These are phyloP conservation scores for Microdochium paspali DNA, from an alignment of 2,329 filamentous ascomycete genomes.

Conservation along the genomic window DNA sequence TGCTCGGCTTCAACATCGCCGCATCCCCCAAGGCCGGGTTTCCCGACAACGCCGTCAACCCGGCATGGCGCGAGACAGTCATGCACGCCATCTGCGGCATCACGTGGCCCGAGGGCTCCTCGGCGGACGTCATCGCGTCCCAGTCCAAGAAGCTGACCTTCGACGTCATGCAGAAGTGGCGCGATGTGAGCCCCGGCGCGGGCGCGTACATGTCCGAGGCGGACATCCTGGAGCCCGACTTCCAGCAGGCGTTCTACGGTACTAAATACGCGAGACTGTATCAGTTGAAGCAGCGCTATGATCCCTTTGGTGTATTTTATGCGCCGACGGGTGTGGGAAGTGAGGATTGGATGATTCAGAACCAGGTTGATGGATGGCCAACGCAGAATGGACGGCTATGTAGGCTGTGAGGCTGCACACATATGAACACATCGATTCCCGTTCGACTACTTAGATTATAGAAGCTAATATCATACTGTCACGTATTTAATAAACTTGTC, in stretches of 20 bases:
- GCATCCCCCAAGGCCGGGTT: slow-evolving; percentile 23
- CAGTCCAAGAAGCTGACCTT: slow-evolving; percentile 18
- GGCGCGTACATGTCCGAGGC: slow-evolving; percentile 15
- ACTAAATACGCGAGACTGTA: slow-evolving; percentile 12
- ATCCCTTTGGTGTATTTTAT: slow-evolving; percentile 13
- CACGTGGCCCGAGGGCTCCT: slow-evolving; percentile 10
- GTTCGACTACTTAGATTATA: neutral
- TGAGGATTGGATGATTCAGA: slow-evolving; percentile 4
- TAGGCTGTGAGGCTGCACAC: neutral
- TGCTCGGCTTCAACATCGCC: slow-evolving; percentile 16
- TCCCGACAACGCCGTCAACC: slow-evolving; percentile 31
- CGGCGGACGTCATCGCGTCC: slow-evolving; percentile 11
- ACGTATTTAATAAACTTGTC: neutral
- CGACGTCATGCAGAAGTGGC: slow-evolving; percentile 19
- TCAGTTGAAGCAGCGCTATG: slow-evolving; percentile 12
- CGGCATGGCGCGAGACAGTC: slow-evolving; percentile 33
- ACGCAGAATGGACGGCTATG: slow-evolving; percentile 1
- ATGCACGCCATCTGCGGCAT: slow-evolving; percentile 22
- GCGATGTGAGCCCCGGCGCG: slow-evolving; percentile 9
- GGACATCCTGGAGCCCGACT: slow-evolving; percentile 14
- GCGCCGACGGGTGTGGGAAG: slow-evolving; percentile 15
- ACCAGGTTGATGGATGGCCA: neutral
- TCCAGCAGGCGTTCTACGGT: slow-evolving; percentile 13
- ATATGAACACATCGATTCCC: neutral
- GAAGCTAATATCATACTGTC: neutral